A percentile compares a stretch with the other conserved stretches of the same genome.
Conservation (phyloP, 768 basidiomycete genomes). For the Russula olivacea region DNA sequence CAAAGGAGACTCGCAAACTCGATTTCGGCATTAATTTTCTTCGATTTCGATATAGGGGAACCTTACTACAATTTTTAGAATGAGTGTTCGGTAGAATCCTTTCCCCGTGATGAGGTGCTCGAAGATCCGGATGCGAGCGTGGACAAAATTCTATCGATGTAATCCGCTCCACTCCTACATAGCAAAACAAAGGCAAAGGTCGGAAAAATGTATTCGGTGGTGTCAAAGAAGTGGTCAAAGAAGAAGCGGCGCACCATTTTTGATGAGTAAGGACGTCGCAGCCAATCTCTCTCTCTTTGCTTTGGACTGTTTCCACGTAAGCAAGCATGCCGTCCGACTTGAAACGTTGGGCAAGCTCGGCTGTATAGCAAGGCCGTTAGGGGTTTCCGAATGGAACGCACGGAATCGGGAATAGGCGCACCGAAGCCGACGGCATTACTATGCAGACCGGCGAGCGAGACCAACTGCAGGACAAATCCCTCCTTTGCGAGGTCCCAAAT, state of each 20-base stretch:
- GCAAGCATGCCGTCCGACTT: conserved; percentile 90
- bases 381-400: not conserved
- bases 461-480: conserved; percentile 86
- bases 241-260: conserved; percentile 62
- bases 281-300: conserved; percentile 82
- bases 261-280: conserved; percentile 91
- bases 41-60: not conserved
- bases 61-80: conserved; percentile 42
- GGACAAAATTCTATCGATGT: conserved; percentile 79
- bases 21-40: no score
- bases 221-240: no score
- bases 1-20: not conserved
- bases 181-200: conserved; percentile 2
- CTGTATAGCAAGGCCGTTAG: conserved; percentile 32
- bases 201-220: not conserved
- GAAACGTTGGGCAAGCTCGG: conserved; percentile 73
- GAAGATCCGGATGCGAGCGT: conserved; percentile 85
- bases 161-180: conserved; percentile 81
- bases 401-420: conserved; percentile 31
- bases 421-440: conserved; percentile 74
- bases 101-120: conserved; percentile 75
- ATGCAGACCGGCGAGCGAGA: conserved; percentile 88
- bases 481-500: conserved; percentile 88
- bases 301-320: conserved; percentile 83
- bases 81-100: conserved; percentile 83